phyloP scores from a whole-genome alignment of 352 stramenopile species.

The Phytophthora agathidicida region DNA sequence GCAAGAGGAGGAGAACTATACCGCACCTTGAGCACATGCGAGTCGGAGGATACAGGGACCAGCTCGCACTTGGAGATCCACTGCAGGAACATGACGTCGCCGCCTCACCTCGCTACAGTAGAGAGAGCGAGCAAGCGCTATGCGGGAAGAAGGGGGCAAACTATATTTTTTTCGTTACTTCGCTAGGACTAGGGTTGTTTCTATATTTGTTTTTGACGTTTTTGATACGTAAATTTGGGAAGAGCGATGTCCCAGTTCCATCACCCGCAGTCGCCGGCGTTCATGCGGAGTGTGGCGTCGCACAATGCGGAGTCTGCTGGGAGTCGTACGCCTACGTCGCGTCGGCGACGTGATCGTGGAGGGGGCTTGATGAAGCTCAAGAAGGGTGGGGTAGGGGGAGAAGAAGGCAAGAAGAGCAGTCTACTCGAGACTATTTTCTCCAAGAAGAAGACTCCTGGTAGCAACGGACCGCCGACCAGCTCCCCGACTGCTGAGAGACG shows the following conservation, averaged over 20 bases:
- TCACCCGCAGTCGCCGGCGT: slow-evolving; percentile 17
- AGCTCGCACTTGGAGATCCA: slow-evolving; percentile 91
- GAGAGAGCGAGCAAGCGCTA: neutral
- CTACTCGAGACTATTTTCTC: slow-evolving; percentile 61
- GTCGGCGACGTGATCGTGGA: slow-evolving; percentile 22
- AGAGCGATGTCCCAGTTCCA: slow-evolving; percentile 42
- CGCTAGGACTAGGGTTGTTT: too few relatives aligned
- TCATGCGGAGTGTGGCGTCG: slow-evolving; percentile 13
- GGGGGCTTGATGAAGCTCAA: slow-evolving; percentile 35
- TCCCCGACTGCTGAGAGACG: slow-evolving; percentile 6
- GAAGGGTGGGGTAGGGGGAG: slow-evolving; percentile 31
- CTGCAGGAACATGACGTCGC: slow-evolving; percentile 75
- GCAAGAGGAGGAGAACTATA: too few relatives aligned
- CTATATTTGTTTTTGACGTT: too few relatives aligned
- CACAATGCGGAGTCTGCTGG: slow-evolving; percentile 5
- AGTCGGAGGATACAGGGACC: slow-evolving; percentile 65
- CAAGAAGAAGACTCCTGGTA: slow-evolving; percentile 45
- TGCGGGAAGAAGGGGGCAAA: neutral
- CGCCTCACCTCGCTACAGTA: neutral
- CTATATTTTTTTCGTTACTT: too few relatives aligned
- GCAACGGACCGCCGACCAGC: slow-evolving; percentile 6
- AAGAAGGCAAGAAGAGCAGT: slow-evolving; percentile 41
- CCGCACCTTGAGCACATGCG: slow-evolving; percentile 84
- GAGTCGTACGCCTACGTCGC: slow-evolving; percentile 14
- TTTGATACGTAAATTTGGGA: slow-evolving; percentile 1